A percentile compares a stretch with the other conserved stretches of the same genome.
These are phyloP conservation scores for Ceratocystis colombiana DNA, from an alignment of 2,329 filamentous ascomycete species.

Conservation along the genomic window DNA sequence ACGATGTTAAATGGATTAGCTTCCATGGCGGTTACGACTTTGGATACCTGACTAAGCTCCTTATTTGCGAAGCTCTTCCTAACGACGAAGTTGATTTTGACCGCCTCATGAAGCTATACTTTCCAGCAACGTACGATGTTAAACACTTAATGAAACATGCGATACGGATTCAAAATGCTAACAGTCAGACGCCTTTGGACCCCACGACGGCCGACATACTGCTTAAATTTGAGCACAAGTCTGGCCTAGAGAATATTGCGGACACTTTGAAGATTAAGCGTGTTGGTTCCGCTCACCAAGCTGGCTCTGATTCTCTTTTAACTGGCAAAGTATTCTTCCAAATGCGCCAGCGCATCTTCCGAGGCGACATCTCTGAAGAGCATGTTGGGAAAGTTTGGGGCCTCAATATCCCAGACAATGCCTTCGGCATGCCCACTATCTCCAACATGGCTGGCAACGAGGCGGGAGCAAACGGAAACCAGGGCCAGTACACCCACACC, in stretches of 20 bases:
- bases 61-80: slow-evolving; percentile 72
- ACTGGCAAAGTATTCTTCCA: slow-evolving; percentile 94
- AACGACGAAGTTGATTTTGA: slow-evolving; percentile 87
- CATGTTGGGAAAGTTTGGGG: slow-evolving; percentile 91
- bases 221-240: slow-evolving; percentile 78
- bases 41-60: slow-evolving; percentile 89
- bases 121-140: slow-evolving; percentile 87
- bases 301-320: slow-evolving; percentile 83
- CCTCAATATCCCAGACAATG: slow-evolving; percentile 58
- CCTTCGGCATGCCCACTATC: slow-evolving; percentile 21
- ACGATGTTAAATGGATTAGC: slow-evolving; percentile 89
- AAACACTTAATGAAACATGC: slow-evolving; percentile 95
- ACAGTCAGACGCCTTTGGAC: slow-evolving; percentile 53
- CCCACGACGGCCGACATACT: slow-evolving; percentile 62
- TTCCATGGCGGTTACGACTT: slow-evolving; percentile 99
- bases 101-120: slow-evolving; percentile 79
- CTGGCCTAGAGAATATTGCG: slow-evolving; percentile 83
- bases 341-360: slow-evolving; percentile 79
- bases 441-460: slow-evolving; percentile 34
- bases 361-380: slow-evolving; percentile 67
- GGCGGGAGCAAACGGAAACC: slow-evolving; percentile 30
- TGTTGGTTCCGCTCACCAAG: slow-evolving; percentile 78
- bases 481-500: slow-evolving; percentile 34
- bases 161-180: slow-evolving; percentile 56
- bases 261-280: slow-evolving; percentile 87